Evolutionary conservation across 2,329 filamentous ascomycete genomes (phyloP), one percentile per base, ranked within the genome.

Genomic region (Phialophora verrucosa): DNA sequence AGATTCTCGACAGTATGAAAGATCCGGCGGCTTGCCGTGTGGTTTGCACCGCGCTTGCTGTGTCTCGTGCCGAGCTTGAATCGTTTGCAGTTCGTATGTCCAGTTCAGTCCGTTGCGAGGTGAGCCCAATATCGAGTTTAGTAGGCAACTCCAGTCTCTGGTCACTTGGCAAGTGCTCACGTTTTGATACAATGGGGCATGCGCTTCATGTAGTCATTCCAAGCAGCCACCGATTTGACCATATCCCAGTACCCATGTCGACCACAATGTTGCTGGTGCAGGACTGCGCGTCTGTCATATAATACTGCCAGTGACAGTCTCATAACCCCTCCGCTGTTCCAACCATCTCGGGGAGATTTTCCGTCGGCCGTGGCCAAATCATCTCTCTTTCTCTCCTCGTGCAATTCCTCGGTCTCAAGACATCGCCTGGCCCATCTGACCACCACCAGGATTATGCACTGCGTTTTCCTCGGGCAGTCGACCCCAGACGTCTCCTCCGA

Each of bases 401-500:
- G 31, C 10, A 32, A 17, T 7, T 42, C 14, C 38, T 44, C 5
- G 38, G n/a, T 17, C 35, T 42, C 17, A 44, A 20, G 38, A 44
- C 38, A 44, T 6, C 4, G 2, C 38, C 38, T 42, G 38, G 38
- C 38, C 38, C 38, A 42, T 51, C 20, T 12, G 25, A 14, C 12
- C 20, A 27, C 23, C 49, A 12, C 20, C 25, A 12, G 49, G 49
- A 12, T 42, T 47, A 44, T 68, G 62, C 14, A 65, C 60, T 20
- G 60, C 61, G 25, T 65, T 56, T n/a, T 65, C 68, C 58, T 68
- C 67, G 8, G 59, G 29, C 29, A 71, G 23, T n/a, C 65, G 54
- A 8, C 69, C 67, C 65, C 67, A 71, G 27, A 69, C 65, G 58
- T 72, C 71, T 7, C 71, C 69, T 4, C 71, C 71, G 4, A 72